These are phyloP conservation scores for Saturnispora serradocipensis DNA, from an alignment of 805 yeast genomes.

Conservation along the genomic window DNA sequence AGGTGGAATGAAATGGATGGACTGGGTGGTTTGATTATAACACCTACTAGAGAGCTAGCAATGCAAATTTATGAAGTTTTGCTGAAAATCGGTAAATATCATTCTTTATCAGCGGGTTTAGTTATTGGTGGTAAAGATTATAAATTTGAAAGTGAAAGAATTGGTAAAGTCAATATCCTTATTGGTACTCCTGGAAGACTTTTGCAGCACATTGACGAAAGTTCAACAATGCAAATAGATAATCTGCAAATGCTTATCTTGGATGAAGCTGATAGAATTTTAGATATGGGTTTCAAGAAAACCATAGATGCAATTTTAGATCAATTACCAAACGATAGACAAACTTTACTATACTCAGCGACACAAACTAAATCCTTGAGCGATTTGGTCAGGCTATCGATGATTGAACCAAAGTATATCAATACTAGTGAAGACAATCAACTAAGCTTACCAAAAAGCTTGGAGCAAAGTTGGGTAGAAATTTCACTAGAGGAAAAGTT, in stretches of 20 bases:
- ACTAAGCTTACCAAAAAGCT: constrained; percentile 59
- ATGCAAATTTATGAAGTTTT: constrained; percentile 85
- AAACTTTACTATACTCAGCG: constrained; percentile 79
- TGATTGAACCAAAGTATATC: constrained; percentile 53
- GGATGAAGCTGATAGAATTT: constrained; percentile 88
- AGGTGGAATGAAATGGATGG: constrained; percentile 81
- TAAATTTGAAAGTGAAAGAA: constrained; percentile 69
- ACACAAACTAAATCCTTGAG: constrained; percentile 78
- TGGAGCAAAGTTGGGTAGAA: constrained; percentile 75
- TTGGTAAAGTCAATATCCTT: constrained; percentile 67
- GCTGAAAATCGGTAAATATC: constrained; percentile 67
- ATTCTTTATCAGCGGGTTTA: constrained; percentile 76
- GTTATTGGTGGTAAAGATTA: constrained; percentile 93
- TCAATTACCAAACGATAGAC: constrained; percentile 72
- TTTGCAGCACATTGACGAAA: constrained; percentile 84
- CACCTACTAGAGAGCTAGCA: constrained; percentile 89
- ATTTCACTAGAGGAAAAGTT: constrained; percentile 72
- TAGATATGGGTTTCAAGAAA: constrained; percentile 87
- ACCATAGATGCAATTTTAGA: constrained; percentile 73
- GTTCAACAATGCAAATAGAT: constrained; percentile 65
- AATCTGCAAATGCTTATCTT: constrained; percentile 72
- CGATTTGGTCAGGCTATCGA: constrained; percentile 73
- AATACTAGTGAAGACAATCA: constrained; percentile 31
- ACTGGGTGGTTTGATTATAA: constrained; percentile 77
- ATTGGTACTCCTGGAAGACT: constrained; percentile 91